phyloP scores from a whole-genome alignment of 1,284 basidiomycete genomes.

The Meira nashicola region DNA sequence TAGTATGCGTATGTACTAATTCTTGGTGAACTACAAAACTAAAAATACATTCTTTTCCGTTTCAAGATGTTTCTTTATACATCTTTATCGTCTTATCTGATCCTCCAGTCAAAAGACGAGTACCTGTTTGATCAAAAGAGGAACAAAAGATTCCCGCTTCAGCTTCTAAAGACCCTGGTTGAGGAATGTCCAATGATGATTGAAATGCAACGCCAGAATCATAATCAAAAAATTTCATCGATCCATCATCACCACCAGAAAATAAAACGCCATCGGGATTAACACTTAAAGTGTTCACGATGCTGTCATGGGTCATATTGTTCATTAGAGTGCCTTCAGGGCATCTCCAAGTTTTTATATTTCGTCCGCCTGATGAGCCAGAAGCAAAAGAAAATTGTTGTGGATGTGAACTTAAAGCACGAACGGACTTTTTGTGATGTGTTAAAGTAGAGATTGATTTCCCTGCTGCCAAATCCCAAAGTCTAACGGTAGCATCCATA shows the following conservation, averaged over 20 bases:
- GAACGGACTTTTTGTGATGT: conserved; percentile 93
- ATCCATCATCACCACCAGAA: conserved; percentile 62
- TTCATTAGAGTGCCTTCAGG: conserved; percentile 93
- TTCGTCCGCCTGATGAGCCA: conserved; percentile 90
- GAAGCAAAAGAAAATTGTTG: conserved; percentile 94
- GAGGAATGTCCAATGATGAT: conserved; percentile 84
- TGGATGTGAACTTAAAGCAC: conserved; percentile 86
- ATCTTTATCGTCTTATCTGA: conserved; percentile 74
- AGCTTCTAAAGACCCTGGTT: conserved; percentile 92
- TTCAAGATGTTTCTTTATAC: conserved; percentile 23
- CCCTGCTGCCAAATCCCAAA: conserved; percentile 98
- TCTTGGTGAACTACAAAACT: too few species aligned
- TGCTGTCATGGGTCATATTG: conserved; percentile 90
- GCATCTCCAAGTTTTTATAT: conserved; percentile 99
- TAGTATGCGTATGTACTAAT: too few species aligned
- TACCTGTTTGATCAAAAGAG: conserved; percentile 91
- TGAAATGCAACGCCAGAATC: conserved; percentile 92
- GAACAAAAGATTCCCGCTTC: conserved; percentile 87
- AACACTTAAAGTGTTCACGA: conserved; percentile 91
- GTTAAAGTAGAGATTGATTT: conserved; percentile 92
- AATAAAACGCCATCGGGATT: conserved; percentile 95
- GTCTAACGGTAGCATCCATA: conserved; percentile 92
- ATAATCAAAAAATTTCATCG: conserved; percentile 62
- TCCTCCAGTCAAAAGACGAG: conserved; percentile 83
- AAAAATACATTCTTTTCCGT: too few species aligned